phyloP scores from a whole-genome alignment of 306 rosid genomes.

The Ochetophila trinervis region DNA sequence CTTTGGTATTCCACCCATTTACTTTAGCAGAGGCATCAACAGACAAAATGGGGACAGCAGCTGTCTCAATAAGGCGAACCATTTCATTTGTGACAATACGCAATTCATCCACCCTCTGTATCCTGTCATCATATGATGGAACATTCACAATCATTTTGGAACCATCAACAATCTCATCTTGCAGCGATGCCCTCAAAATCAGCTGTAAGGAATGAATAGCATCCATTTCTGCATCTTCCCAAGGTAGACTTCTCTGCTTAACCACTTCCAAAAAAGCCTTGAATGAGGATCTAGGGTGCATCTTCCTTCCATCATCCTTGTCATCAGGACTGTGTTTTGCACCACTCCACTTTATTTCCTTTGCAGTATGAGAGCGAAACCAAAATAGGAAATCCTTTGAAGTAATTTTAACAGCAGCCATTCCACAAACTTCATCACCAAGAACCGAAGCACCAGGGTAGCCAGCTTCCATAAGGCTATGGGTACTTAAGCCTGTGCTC shows the following conservation, averaged over 20 bases:
- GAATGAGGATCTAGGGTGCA: constrained; percentile 49
- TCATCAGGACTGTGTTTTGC: constrained; percentile 40
- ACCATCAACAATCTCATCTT: constrained; percentile 22
- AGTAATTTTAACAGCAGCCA: constrained; percentile 40
- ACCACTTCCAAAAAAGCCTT: constrained; percentile 48
- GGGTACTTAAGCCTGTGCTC: constrained; percentile 44
- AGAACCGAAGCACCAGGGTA: constrained; percentile 41
- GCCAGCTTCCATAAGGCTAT: constrained; percentile 46
- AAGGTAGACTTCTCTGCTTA: constrained; percentile 33
- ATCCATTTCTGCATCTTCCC: constrained; percentile 55
- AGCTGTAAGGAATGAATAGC: constrained; percentile 45
- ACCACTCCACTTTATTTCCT: constrained; percentile 50
- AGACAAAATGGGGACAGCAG: constrained; percentile 47
- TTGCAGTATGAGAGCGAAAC: constrained; percentile 44
- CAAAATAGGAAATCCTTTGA: constrained; percentile 43
- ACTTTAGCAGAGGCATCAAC: constrained; percentile 32
- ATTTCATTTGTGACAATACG: constrained; percentile 36
- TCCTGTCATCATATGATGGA: constrained; percentile 36
- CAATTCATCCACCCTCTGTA: constrained; percentile 39
- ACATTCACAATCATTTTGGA: constrained; percentile 35
- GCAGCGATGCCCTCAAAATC: constrained; percentile 40
- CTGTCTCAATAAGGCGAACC: constrained; percentile 42
- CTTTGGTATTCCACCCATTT: constrained; percentile 45
- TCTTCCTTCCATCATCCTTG: constrained; percentile 40
- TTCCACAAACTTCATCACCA: constrained; percentile 40